Evolutionary conservation across 2,329 filamentous ascomycete species (phyloP), one percentile per base, ranked within the genome.

Genomic region (Pezicula rhizophila): DNA sequence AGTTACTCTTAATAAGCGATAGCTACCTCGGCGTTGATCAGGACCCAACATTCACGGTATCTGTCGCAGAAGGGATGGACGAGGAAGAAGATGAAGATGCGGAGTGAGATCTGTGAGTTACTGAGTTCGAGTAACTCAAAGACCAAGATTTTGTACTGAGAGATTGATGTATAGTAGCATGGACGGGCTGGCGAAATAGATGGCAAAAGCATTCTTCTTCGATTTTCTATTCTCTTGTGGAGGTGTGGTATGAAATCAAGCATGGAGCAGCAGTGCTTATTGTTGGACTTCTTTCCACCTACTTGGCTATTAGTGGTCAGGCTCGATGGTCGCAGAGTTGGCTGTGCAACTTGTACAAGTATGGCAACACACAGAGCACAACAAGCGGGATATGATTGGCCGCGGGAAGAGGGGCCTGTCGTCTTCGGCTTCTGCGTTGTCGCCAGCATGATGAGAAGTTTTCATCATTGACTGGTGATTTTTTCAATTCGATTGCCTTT

Each of bases 21-120:
- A 92, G 88, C 67, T 99, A 99, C 67, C 80, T 96, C 33, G 93
- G 93, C 23, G 90, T 99, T 46, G 95, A 99, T 71, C 93, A 99
- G 71, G 95, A 95, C 64, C 89, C 91, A 47, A 82, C 82, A 5
- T 97, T 99, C 67, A 84, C 80, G 49, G 83, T 99, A 40, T 84
- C 79, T 46, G 93, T 87, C 25, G 88, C 85, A 2, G 93, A 99
- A 68, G 89, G 89, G 5, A 95, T 93, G 88, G 93, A 97, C 49
- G 89, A 96, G 63, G 91, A 96, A 66, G 85, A 88, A 42, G 88
- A 91, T 1, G 89, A 93, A 40, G 89, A 91, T 18, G 86, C 88
- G 10, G 52, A 57, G 56, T 57, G 57, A 59, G 54, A 53, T 41
- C 45, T 53, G 47, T 44, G 26, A 40, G 46, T 47, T 47, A 52